Conservation (phyloP, 768 basidiomycete genomes). For the Amanita rubescens region DNA sequence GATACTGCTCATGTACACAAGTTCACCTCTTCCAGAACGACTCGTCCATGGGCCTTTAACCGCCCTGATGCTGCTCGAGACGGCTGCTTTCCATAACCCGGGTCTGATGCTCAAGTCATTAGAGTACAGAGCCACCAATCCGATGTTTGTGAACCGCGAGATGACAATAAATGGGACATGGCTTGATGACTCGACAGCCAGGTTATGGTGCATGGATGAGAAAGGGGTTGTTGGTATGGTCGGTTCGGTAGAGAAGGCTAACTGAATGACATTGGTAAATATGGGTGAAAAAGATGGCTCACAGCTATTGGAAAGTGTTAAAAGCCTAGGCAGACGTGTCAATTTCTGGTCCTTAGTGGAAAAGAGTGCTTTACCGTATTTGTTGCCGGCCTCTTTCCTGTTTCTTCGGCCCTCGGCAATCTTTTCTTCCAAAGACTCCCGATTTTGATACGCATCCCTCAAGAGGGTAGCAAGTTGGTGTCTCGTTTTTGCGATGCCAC, state of each 20-base stretch:
- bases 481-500: constrained; percentile 60
- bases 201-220: constrained; percentile 54
- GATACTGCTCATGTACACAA: background rate
- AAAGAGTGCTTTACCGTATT: constrained; percentile 57
- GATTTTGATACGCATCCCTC: constrained; percentile 77
- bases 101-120: constrained; percentile 41
- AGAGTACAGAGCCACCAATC: constrained; percentile 65
- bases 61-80: constrained; percentile 71
- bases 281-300: no score
- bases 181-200: constrained; percentile 28
- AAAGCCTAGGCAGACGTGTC: constrained; percentile 19
- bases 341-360: background rate
- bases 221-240: constrained; percentile 61
- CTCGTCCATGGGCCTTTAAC: constrained; percentile 84
- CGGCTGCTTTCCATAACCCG: constrained; percentile 43
- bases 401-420: constrained; percentile 80
- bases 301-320: constrained; percentile 23
- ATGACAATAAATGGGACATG: constrained; percentile 42
- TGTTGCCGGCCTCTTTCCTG: constrained; percentile 85
- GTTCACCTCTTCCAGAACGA: constrained; percentile 40
- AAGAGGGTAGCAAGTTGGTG: constrained; percentile 78
- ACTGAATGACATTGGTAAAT: background rate
- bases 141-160: constrained; percentile 45
- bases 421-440: constrained; percentile 74
- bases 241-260: constrained; percentile 30